phyloP scores from a whole-genome alignment of 371 early-diverging fungal genomes.

The Polyrhizophydium stewartii region DNA sequence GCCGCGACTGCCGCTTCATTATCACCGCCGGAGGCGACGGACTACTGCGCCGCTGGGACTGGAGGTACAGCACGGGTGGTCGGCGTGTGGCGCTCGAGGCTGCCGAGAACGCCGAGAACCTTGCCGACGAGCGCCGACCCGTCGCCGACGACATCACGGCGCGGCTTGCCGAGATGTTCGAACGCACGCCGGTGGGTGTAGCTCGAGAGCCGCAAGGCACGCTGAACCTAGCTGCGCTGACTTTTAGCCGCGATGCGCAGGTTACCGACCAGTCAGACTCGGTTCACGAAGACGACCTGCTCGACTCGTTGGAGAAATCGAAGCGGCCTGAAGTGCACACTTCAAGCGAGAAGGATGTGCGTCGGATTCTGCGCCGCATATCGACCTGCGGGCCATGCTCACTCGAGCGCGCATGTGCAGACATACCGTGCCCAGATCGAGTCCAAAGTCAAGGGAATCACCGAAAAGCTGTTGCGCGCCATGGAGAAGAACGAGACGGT shows the following conservation, averaged over 20 bases:
- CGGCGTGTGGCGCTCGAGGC: slow-evolving; percentile 35
- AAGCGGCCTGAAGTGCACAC: not conserved
- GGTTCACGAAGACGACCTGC: not conserved
- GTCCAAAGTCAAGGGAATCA: not conserved
- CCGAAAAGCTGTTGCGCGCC: slow-evolving; percentile 6
- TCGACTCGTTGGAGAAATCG: not conserved
- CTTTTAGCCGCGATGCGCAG: too few species aligned
- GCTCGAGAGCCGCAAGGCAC: too few species aligned
- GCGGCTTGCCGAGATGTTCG: slow-evolving; percentile 3
- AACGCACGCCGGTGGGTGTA: slow-evolving; percentile 1
- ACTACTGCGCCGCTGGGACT: slow-evolving; percentile 33
- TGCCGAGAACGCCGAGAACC: slow-evolving; percentile 20
- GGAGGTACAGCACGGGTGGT: slow-evolving; percentile 31
- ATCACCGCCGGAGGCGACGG: slow-evolving; percentile 36
- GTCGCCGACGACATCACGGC: slow-evolving; percentile 6
- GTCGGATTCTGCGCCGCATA: too few species aligned
- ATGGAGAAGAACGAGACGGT: slow-evolving; percentile 34
- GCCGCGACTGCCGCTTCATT: slow-evolving; percentile 25
- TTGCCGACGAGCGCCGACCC: slow-evolving; percentile 13
- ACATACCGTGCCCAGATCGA: not conserved
- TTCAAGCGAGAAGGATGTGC: slow-evolving; percentile 1
- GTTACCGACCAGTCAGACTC: too few species aligned
- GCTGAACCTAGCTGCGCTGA: too few species aligned
- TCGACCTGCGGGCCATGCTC: too few species aligned
- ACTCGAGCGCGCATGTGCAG: not conserved